A percentile compares a stretch with the other conserved stretches of the same genome.
phyloP scores from a whole-genome alignment of 306 rosid genomes.

The Inga leiocalycina region DNA sequence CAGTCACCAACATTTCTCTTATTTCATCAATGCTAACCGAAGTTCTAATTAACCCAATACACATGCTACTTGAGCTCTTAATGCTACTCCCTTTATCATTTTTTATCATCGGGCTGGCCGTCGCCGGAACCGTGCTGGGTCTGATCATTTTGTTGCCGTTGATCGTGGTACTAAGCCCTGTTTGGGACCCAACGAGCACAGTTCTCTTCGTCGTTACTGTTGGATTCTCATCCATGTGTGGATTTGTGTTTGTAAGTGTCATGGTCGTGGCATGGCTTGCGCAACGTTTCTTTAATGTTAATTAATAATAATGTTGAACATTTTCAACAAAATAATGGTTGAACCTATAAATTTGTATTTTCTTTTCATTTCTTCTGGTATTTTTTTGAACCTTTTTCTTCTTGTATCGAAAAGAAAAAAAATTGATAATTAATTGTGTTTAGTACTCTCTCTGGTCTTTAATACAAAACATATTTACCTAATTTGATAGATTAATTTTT shows the following conservation, averaged over 20 bases:
- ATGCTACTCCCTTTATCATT: neutral
- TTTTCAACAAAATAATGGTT: too few species aligned
- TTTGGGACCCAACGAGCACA: neutral
- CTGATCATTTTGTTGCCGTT: neutral
- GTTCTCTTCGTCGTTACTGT: neutral
- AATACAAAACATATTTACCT: too few species aligned
- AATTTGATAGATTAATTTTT: too few species aligned
- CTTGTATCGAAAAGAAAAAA: too few species aligned
- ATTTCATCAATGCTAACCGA: neutral
- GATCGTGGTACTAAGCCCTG: neutral
- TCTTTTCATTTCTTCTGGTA: too few species aligned
- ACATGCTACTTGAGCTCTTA: neutral
- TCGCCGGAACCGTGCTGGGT: neutral
- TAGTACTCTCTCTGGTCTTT: accelerated
- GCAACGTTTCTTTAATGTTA: neutral
- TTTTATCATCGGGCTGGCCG: neutral
- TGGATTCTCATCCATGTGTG: neutral
- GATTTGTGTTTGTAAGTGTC: neutral
- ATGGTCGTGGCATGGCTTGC: neutral
- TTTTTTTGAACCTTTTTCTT: too few species aligned
- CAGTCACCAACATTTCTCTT: neutral
- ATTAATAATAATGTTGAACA: too few species aligned
- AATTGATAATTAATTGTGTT: too few species aligned
- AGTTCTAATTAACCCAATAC: neutral
- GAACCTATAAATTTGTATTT: too few species aligned